Conservation (phyloP, 352 stramenopile species). For the Phytophthora nicotianae region DNA sequence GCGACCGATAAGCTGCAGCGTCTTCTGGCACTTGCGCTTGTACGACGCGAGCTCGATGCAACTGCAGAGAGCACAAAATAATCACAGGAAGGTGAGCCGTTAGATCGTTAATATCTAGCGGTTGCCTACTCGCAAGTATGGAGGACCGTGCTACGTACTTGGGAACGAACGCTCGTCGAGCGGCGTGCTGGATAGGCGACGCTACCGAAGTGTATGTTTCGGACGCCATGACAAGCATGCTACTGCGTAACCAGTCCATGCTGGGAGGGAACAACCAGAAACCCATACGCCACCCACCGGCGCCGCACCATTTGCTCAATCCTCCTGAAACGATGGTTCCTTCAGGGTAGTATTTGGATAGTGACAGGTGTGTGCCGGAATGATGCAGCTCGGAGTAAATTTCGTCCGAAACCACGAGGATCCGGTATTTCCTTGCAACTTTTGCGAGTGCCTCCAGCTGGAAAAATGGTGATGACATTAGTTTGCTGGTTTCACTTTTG, state of each 20-base stretch:
- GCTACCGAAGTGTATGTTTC: slow-evolving; percentile 90
- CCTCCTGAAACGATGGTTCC: slow-evolving; percentile 88
- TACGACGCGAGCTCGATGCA: slow-evolving; percentile 80
- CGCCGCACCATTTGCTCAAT: slow-evolving; percentile 89
- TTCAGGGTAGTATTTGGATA: slow-evolving; percentile 88
- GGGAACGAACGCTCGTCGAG: slow-evolving; percentile 74
- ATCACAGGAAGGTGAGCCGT: slow-evolving; percentile 20
- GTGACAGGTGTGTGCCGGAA: slow-evolving; percentile 72
- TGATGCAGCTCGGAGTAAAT: slow-evolving; percentile 90
- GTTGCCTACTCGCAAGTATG: slow-evolving; percentile 10
- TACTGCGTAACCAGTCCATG: slow-evolving; percentile 83
- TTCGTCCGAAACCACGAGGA: slow-evolving; percentile 91
- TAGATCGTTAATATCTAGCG: slow-evolving; percentile 7
- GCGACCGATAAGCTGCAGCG: slow-evolving; percentile 78
- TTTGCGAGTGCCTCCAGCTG: slow-evolving; percentile 70
- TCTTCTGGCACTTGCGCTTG: slow-evolving; percentile 85
- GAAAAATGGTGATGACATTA: slow-evolving; percentile 2
- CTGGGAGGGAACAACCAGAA: slow-evolving; percentile 86
- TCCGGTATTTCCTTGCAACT: slow-evolving; percentile 82
- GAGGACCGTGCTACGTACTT: slow-evolving; percentile 47
- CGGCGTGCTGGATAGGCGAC: slow-evolving; percentile 86
- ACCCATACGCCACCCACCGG: slow-evolving; percentile 87
- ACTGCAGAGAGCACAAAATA: slow-evolving; percentile 37
- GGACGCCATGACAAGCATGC: slow-evolving; percentile 89
- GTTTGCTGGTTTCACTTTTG: neutral